Conservation (phyloP, 2,329 filamentous ascomycete species). For the Gliomastix tumulicola region DNA sequence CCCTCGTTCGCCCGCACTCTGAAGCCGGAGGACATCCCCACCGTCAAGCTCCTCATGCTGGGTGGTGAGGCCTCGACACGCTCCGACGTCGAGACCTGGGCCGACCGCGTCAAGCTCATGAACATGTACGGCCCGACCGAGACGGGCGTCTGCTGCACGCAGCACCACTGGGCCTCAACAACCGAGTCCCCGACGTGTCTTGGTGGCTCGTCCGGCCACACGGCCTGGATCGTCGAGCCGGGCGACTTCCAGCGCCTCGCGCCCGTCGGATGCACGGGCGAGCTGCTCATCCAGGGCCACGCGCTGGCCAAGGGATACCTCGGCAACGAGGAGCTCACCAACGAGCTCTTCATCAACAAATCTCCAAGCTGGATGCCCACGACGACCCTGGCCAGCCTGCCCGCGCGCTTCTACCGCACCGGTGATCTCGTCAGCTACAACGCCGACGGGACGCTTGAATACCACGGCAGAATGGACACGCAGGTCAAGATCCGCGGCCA, state of each 20-base stretch:
- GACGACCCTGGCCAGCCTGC: neutral
- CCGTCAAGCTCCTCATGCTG: conserved; percentile 4
- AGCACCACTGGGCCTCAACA: neutral
- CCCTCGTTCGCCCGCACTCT: conserved; percentile 1
- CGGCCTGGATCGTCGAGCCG: conserved; percentile 11
- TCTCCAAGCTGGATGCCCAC: conserved; percentile 1
- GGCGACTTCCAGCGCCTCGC: conserved; percentile 6
- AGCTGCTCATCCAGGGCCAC: conserved; percentile 17
- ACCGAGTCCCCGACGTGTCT: conserved; percentile 1
- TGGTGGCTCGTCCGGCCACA: conserved; percentile 4
- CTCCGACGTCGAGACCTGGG: conserved; percentile 10
- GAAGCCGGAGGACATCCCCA: conserved; percentile 1
- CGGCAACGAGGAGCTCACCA: conserved; percentile 22
- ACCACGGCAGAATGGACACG: conserved; percentile 1
- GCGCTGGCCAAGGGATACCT: conserved; percentile 39
- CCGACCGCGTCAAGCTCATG: conserved; percentile 1
- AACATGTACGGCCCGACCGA: conserved; percentile 12
- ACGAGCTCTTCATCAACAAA: conserved; percentile 5
- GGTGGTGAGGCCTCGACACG: conserved; percentile 8
- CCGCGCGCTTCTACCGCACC: conserved; percentile 9
- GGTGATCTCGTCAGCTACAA: neutral
- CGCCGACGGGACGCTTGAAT: conserved; percentile 1
- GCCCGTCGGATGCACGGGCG: conserved; percentile 6
- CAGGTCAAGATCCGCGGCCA: conserved; percentile 48
- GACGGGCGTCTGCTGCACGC: conserved; percentile 3